Evolutionary conservation across 2,329 filamentous ascomycete species (phyloP).

Genomic region (Fusarium pininemorale): DNA sequence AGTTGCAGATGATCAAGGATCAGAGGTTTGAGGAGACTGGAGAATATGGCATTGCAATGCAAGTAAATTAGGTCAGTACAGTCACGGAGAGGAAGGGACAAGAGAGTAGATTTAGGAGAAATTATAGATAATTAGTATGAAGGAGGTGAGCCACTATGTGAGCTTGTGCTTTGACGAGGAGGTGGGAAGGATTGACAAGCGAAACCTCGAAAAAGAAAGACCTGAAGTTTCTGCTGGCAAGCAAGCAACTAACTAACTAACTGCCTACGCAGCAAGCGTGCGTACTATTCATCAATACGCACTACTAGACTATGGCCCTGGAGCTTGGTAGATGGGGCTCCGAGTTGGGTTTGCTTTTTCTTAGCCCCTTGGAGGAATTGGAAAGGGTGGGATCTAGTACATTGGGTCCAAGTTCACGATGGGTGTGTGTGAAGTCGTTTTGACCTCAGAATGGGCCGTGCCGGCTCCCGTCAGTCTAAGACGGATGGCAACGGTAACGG

Average conservation of each 20-base stretch:
- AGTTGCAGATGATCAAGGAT: constrained; percentile 24
- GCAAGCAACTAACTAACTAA: constrained; percentile 3
- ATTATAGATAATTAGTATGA: constrained; percentile 2
- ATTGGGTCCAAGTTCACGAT: constrained; percentile 37
- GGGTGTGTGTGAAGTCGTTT: constrained; percentile 30
- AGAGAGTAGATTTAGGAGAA: background rate
- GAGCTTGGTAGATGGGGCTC: constrained; percentile 35
- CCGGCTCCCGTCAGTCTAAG: constrained; percentile 34
- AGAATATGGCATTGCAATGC: constrained; percentile 1
- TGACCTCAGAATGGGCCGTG: constrained; percentile 37
- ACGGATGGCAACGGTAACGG: constrained; percentile 5
- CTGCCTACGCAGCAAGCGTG: constrained; percentile 30
- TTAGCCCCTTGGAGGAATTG: constrained; percentile 28
- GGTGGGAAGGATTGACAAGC: constrained; percentile 38
- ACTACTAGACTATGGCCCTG: constrained; percentile 23
- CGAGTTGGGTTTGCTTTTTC: constrained; percentile 40
- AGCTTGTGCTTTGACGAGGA: constrained; percentile 23
- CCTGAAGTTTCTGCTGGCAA: constrained; percentile 37
- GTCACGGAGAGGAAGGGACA: constrained; percentile 5
- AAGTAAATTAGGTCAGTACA: constrained; percentile 4
- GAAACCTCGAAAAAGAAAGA: constrained; percentile 40
- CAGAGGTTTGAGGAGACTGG: constrained; percentile 8
- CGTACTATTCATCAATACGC: constrained; percentile 9
- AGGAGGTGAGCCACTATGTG: constrained; percentile 35
- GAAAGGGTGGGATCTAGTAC: constrained; percentile 41